Percentiles rank a stretch among this genome's conserved stretches.
These are phyloP conservation scores for Elaphomyces granulatus DNA, from an alignment of 495 filamentous ascomycete genomes.

Conservation along the genomic window DNA sequence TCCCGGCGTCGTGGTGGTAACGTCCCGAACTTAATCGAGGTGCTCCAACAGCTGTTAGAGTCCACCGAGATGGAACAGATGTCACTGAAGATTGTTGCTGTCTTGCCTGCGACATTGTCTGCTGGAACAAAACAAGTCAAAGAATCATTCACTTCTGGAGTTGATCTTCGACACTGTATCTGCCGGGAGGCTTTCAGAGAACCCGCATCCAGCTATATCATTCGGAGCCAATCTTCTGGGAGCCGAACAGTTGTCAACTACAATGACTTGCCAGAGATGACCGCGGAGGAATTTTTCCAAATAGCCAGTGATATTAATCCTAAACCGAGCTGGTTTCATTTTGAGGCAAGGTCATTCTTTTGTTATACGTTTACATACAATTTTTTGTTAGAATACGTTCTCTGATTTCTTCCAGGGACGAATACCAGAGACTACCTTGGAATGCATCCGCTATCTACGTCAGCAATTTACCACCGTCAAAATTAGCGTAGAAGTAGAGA, in stretches of 20 bases:
- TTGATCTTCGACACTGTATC: slow-evolving; percentile 41
- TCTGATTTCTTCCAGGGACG: slow-evolving; percentile 37
- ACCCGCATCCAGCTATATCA: slow-evolving; percentile 56
- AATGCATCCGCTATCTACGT: slow-evolving; percentile 46
- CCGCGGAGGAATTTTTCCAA: slow-evolving; percentile 36
- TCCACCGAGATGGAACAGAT: not conserved
- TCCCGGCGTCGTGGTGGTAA: slow-evolving; percentile 55
- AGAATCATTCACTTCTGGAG: slow-evolving; percentile 23
- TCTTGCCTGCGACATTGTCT: slow-evolving; percentile 31
- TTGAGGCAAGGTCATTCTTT: slow-evolving; percentile 40
- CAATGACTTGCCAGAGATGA: slow-evolving; percentile 54
- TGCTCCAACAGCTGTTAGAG: slow-evolving; percentile 45
- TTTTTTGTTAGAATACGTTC: slow-evolving; percentile 1
- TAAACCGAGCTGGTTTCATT: slow-evolving; percentile 50
- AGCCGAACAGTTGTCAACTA: slow-evolving; percentile 59
- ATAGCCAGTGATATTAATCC: slow-evolving; percentile 18
- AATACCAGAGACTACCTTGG: slow-evolving; percentile 45
- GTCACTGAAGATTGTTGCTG: slow-evolving; percentile 25
- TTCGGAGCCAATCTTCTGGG: slow-evolving; percentile 41
- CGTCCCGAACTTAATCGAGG: slow-evolving; percentile 54
- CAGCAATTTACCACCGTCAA: slow-evolving; percentile 26
- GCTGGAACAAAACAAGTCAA: slow-evolving; percentile 24
- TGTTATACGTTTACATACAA: not conserved
- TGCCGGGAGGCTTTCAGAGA: slow-evolving; percentile 40
- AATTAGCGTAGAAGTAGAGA: slow-evolving; percentile 59